Percentiles rank a stretch among this genome's conserved stretches.
Evolutionary conservation across 2,329 filamentous ascomycete species (phyloP).

Genomic region (Clarireedia monteithiana): DNA sequence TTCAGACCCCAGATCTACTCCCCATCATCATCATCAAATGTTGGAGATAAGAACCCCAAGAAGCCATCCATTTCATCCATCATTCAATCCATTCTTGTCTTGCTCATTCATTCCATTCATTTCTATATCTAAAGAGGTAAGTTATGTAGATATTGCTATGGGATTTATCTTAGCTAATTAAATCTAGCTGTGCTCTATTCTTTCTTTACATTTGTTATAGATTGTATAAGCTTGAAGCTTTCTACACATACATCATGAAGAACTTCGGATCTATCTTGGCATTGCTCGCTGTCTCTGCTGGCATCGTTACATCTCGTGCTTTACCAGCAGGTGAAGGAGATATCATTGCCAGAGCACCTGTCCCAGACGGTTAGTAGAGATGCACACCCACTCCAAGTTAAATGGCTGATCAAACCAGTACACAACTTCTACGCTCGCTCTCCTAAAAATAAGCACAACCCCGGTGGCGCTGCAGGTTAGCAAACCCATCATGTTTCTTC

Average conservation of each 20-base stretch:
- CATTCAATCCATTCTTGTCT: slow-evolving; percentile 17
- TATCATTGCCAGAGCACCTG: slow-evolving; percentile 18
- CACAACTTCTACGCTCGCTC: slow-evolving; percentile 16
- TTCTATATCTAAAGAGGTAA: slow-evolving; percentile 19
- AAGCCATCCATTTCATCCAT: slow-evolving; percentile 1
- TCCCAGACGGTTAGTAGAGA: slow-evolving; percentile 10
- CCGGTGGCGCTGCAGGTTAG: not conserved
- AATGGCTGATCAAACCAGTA: slow-evolving; percentile 10
- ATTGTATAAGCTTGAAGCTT: slow-evolving; percentile 22
- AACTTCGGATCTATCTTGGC: slow-evolving; percentile 33
- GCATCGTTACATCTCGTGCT: slow-evolving; percentile 27
- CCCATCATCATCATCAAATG: not conserved
- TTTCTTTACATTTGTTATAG: slow-evolving; percentile 18
- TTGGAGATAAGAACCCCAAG: not conserved
- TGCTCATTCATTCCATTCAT: slow-evolving; percentile 6
- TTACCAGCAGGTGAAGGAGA: slow-evolving; percentile 15
- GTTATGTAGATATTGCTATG: not conserved
- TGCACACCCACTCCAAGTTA: not conserved
- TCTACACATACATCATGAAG: slow-evolving; percentile 32
- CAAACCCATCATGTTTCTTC: not conserved
- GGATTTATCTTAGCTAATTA: slow-evolving; percentile 12
- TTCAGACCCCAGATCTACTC: not conserved
- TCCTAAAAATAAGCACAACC: slow-evolving; percentile 14
- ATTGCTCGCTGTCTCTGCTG: slow-evolving; percentile 31
- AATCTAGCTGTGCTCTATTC: slow-evolving; percentile 24